Conservation (phyloP, 108 stramenopile species). For the Bacterosira constricta region DNA sequence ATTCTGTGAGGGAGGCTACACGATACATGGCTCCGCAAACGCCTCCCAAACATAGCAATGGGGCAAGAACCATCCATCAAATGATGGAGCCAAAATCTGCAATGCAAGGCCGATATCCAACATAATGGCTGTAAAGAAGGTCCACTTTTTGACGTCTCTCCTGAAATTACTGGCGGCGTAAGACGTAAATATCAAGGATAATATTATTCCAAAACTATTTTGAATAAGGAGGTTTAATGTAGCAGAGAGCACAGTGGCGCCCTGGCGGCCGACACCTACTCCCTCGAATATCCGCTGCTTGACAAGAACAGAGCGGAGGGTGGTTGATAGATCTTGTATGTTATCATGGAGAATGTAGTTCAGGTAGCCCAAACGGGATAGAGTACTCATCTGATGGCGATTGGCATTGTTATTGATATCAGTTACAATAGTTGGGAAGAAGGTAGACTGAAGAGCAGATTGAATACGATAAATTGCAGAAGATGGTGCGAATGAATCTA, state of each 20-base stretch:
- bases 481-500: no score
- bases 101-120: conserved; percentile 80
- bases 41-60: conserved; percentile 61
- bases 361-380: conserved; percentile 56
- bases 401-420: neutral
- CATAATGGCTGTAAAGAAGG: conserved; percentile 75
- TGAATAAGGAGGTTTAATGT: conserved; percentile 75
- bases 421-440: conserved; percentile 36
- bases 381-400: neutral
- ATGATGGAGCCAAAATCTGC: conserved; percentile 65
- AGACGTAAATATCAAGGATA: conserved; percentile 71
- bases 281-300: conserved; percentile 82
- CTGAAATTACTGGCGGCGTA: conserved; percentile 61
- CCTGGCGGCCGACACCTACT: conserved; percentile 76
- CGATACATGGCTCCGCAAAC: conserved; percentile 83
- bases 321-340: conserved; percentile 75
- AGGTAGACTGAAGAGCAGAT: conserved; percentile 55
- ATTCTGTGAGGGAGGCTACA: no score
- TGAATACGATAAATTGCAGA: no score
- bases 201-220: conserved; percentile 79
- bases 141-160: conserved; percentile 76
- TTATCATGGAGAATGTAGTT: conserved; percentile 58
- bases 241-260: conserved; percentile 77
- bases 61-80: conserved; percentile 63
- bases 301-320: conserved; percentile 71